Evolutionary conservation across 2,329 filamentous ascomycete species (phyloP).

Genomic region (Hansfordia pulvinata): DNA sequence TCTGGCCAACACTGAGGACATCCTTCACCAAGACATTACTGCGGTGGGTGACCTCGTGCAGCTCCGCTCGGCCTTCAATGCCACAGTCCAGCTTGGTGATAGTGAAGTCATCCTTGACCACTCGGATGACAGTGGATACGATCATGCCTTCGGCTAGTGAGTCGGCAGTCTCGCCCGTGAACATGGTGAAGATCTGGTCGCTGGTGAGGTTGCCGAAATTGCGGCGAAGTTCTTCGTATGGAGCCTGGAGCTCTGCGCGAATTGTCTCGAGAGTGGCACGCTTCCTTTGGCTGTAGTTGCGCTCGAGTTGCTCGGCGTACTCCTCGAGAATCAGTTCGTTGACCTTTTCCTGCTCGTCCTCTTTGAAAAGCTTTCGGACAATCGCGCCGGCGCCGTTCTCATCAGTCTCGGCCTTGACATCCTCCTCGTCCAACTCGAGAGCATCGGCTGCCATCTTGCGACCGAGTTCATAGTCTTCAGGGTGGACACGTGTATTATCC

Average conservation of each 20-base stretch:
- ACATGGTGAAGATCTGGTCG: constrained; percentile 87
- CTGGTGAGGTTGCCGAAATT: constrained; percentile 57
- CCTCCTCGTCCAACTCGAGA: constrained; percentile 90
- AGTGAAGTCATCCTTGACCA: constrained; percentile 84
- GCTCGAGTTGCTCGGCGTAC: constrained; percentile 90
- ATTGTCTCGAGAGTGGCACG: constrained; percentile 94
- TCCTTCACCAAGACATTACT: constrained; percentile 52
- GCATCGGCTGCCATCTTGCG: constrained; percentile 98
- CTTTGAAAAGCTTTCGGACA: constrained; percentile 86
- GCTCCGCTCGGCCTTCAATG: constrained; percentile 76
- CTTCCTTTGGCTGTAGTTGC: constrained; percentile 86
- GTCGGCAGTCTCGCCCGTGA: constrained; percentile 83
- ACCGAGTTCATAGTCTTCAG: constrained; percentile 94
- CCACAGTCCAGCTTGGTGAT: constrained; percentile 91
- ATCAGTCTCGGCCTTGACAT: constrained; percentile 87
- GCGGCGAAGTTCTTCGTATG: constrained; percentile 86
- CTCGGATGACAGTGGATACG: constrained; percentile 73
- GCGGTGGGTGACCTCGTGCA: constrained; percentile 67
- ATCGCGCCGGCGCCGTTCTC: constrained; percentile 84
- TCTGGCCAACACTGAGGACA: constrained; percentile 68
- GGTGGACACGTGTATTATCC: constrained; percentile 93
- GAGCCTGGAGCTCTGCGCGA: constrained; percentile 78
- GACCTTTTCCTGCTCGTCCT: constrained; percentile 86
- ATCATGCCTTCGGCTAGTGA: constrained; percentile 84
- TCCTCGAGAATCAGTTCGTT: constrained; percentile 94